Conservation (phyloP, 2,329 filamentous ascomycete species). For the Tolypocladium album region DNA sequence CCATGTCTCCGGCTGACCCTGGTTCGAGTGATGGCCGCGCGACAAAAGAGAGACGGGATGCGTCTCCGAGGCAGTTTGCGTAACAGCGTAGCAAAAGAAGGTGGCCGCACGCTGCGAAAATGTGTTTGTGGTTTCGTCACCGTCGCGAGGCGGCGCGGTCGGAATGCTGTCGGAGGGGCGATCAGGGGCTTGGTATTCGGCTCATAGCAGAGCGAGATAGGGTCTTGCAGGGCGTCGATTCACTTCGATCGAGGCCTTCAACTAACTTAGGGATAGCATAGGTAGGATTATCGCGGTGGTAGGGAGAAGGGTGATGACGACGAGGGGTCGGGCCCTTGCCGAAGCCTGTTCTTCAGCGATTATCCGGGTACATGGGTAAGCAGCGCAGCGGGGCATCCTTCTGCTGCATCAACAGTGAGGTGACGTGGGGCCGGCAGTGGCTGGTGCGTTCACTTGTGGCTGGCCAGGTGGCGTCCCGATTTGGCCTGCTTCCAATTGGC, state of each 20-base stretch:
- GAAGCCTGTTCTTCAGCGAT: not conserved
- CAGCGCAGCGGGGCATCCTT: not conserved
- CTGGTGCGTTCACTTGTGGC: not conserved
- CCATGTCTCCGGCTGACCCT: slow-evolving; percentile 45
- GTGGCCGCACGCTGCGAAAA: not conserved
- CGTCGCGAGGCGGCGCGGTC: not conserved
- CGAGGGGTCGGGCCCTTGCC: not conserved
- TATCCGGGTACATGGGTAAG: not conserved
- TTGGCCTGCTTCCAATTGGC: not conserved
- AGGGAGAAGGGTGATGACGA: not conserved
- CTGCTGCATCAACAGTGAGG: not conserved
- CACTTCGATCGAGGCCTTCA: not conserved
- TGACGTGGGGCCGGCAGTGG: not conserved
- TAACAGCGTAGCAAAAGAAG: not conserved
- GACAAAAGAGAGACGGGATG: not conserved
- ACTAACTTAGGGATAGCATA: not conserved
- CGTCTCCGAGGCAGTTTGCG: not conserved
- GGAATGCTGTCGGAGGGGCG: slow-evolving; percentile 6
- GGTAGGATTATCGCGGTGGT: not conserved
- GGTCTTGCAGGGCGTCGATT: not conserved
- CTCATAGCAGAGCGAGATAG: slow-evolving; percentile 3
- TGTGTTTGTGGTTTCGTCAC: not conserved
- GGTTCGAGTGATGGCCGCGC: not conserved
- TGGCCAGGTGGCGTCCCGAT: not conserved
- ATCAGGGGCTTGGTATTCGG: slow-evolving; percentile 6